These are phyloP conservation scores for Dioszegia hungarica DNA, from an alignment of 768 basidiomycete genomes.

Conservation along the genomic window DNA sequence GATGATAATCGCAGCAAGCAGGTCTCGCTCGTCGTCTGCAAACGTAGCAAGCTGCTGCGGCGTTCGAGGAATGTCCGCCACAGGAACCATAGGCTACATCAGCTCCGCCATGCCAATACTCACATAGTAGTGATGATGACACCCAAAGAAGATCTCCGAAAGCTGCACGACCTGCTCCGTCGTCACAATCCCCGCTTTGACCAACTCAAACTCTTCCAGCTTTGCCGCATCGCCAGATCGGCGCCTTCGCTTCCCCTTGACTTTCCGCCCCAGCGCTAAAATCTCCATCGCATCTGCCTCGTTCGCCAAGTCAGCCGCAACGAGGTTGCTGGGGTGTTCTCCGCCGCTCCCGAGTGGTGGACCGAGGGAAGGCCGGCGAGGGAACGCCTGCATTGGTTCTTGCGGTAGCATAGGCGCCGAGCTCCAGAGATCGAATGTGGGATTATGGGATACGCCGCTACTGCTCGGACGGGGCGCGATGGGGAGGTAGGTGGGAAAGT, in stretches of 20 bases:
- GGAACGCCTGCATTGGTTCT: neutral
- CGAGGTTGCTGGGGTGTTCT: conserved; percentile 36
- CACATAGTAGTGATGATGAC: conserved; percentile 42
- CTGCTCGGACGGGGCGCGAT: no score
- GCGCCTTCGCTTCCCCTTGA: conserved; percentile 9
- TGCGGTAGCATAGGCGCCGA: neutral
- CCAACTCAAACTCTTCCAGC: conserved; percentile 24
- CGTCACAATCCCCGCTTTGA: conserved; percentile 33
- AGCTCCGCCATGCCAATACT: conserved; percentile 10
- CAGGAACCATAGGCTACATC: conserved; percentile 32
- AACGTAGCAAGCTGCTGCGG: conserved; percentile 28
- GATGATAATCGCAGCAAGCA: conserved; percentile 38
- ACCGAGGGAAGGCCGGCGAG: neutral
- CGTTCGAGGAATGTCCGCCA: conserved; percentile 22
- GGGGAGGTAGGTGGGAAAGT: no score
- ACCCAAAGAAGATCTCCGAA: conserved; percentile 31
- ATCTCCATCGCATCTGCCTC: conserved; percentile 45
- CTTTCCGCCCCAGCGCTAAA: no score
- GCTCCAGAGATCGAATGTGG: neutral
- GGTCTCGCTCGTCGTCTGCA: conserved; percentile 31
- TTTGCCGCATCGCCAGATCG: neutral
- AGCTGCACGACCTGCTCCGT: conserved; percentile 25
- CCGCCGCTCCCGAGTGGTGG: neutral
- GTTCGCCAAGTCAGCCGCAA: conserved; percentile 45
- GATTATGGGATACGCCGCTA: no score